A percentile compares a stretch with the other conserved stretches of the same genome.
Evolutionary conservation across 1,284 basidiomycete genomes (phyloP).

Genomic region (Clitocybe nebularis): DNA sequence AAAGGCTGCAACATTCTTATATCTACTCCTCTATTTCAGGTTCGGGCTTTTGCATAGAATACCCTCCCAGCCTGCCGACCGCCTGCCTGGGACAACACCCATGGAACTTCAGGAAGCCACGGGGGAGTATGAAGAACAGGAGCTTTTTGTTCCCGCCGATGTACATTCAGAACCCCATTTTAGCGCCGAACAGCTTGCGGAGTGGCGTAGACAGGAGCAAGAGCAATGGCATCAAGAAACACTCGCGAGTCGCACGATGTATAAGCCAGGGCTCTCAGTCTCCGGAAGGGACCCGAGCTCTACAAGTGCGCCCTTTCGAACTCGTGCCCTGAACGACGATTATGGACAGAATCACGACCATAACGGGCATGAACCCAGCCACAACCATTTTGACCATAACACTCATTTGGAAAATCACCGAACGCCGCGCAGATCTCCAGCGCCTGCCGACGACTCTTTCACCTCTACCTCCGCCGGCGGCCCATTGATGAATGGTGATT

Average conservation of each 20-base stretch:
- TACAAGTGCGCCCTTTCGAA: too few relatives aligned
- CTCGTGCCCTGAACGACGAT: too few relatives aligned
- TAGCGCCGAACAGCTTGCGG: slow-evolving; percentile 25
- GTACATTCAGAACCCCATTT: slow-evolving; percentile 31
- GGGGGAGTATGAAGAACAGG: slow-evolving; percentile 55
- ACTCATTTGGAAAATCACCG: slow-evolving; percentile 15
- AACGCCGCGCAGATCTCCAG: slow-evolving; percentile 18
- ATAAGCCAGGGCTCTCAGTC: slow-evolving; percentile 17
- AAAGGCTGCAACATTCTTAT: slow-evolving; percentile 10
- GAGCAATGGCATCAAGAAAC: slow-evolving; percentile 37
- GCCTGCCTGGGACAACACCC: slow-evolving; percentile 49
- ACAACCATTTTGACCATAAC: slow-evolving; percentile 8
- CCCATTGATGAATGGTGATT: slow-evolving; percentile 41
- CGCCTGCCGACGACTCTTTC: slow-evolving; percentile 18
- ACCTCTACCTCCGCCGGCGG: slow-evolving; percentile 24
- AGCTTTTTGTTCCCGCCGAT: slow-evolving; percentile 74
- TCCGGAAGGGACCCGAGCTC: slow-evolving; percentile 6
- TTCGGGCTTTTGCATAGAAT: slow-evolving; percentile 89
- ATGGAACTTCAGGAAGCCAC: slow-evolving; percentile 44
- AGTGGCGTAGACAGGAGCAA: slow-evolving; percentile 38
- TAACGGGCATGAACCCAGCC: slow-evolving; percentile 16
- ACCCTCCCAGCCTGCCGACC: slow-evolving; percentile 60
- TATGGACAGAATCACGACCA: slow-evolving; percentile 21
- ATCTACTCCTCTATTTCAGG: slow-evolving; percentile 28
- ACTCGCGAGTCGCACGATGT: slow-evolving; percentile 19